A percentile compares a stretch with the other conserved stretches of the same genome.
Evolutionary conservation across 129 eudicot species (phyloP).

Genomic region (Flaveria robusta): DNA sequence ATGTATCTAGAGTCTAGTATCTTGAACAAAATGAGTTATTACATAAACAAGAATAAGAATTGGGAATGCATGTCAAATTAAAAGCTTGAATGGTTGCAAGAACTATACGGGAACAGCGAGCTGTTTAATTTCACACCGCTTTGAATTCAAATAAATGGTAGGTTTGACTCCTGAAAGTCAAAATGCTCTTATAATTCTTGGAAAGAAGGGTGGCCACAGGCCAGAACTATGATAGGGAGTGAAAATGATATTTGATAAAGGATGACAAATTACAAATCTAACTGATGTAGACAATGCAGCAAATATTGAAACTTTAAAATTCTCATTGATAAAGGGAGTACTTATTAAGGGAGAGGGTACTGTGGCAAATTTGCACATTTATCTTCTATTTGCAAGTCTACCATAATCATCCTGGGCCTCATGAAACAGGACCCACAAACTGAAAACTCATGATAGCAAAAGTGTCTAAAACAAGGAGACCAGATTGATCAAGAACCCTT

Average conservation of each 20-base stretch:
- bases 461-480: constrained; percentile 9
- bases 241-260: neutral
- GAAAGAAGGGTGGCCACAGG: neutral
- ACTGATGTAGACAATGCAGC: neutral
- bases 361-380: neutral
- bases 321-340: neutral
- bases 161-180: constrained; percentile 16
- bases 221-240: neutral
- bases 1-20: neutral
- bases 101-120: neutral
- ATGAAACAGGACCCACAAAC: constrained; percentile 18
- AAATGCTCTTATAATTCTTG: constrained; percentile 1
- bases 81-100: neutral
- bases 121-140: neutral
- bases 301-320: constrained; percentile 9
- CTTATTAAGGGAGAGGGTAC: neutral
- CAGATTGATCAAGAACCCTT: constrained; percentile 9
- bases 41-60: neutral
- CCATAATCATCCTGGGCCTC: neutral
- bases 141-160: neutral
- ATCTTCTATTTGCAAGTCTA: neutral
- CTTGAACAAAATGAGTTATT: neutral
- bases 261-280: neutral
- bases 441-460: constrained; percentile 14
- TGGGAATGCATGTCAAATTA: neutral